Percentiles rank a stretch among this genome's conserved stretches.
phyloP scores from a whole-genome alignment of 495 filamentous ascomycete genomes.

The Aspergillus sclerotiicarbonarius region DNA sequence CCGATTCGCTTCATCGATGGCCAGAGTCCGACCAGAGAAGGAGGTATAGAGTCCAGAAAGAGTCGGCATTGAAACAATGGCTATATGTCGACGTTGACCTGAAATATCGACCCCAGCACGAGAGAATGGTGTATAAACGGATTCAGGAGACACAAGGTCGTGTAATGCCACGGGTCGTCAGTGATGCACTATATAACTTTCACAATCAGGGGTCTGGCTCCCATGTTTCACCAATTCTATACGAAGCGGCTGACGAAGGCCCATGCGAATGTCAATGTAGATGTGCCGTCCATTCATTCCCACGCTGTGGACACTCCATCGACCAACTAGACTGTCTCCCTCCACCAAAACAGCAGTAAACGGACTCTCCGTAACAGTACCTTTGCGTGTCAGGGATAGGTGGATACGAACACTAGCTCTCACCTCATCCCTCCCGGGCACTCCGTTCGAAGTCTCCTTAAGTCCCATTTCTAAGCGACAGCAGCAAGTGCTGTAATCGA shows the following conservation, averaged over 20 bases:
- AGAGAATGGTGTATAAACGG: too few species aligned
- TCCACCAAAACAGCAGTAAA: too few species aligned
- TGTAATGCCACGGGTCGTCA: too few species aligned
- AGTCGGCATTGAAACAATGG: slow-evolving; percentile 7
- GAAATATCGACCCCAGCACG: too few species aligned
- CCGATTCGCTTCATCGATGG: neutral
- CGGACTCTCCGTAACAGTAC: too few species aligned
- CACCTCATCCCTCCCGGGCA: neutral
- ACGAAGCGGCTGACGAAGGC: neutral
- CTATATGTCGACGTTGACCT: too few species aligned
- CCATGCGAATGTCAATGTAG: neutral
- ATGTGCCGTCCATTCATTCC: neutral
- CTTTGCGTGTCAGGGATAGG: neutral
- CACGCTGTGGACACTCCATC: too few species aligned
- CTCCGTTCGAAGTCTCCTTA: neutral
- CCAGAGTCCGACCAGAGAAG: neutral
- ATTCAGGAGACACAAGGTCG: too few species aligned
- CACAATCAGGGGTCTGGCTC: too few species aligned
- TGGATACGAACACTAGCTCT: neutral
- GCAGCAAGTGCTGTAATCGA: neutral
- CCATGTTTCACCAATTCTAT: neutral
- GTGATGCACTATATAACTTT: too few species aligned
- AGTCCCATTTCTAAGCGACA: neutral
- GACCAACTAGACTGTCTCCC: too few species aligned
- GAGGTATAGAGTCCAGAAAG: slow-evolving; percentile 10